These are phyloP conservation scores for Abelmoschus esculentus DNA, from an alignment of 345 rosid genomes.

Conservation along the genomic window DNA sequence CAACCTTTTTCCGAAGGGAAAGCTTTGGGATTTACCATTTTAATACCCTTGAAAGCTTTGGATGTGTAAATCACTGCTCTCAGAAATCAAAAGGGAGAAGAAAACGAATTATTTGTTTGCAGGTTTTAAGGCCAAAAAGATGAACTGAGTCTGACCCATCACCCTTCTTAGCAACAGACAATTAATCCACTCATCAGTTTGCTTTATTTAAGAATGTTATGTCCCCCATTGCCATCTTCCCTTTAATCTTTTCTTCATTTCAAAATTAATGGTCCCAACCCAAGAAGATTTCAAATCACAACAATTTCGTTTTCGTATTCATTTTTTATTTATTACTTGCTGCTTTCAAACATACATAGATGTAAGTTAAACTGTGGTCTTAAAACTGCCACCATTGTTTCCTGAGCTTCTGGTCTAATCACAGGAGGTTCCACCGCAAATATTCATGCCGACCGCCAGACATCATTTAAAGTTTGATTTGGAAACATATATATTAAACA, in stretches of 20 bases:
- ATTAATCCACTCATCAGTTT: background rate
- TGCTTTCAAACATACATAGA: background rate
- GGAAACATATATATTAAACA: background rate
- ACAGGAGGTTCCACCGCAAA: conserved; percentile 8
- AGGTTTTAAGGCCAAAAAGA: background rate
- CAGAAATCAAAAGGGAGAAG: background rate
- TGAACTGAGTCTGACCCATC: background rate
- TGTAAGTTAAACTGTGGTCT: background rate
- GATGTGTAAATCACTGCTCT: background rate
- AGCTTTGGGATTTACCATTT: too few species aligned
- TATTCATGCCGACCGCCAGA: conserved; percentile 2
- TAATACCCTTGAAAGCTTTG: background rate
- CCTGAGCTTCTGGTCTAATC: conserved; percentile 2
- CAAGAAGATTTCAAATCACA: background rate
- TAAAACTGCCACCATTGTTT: conserved; percentile 10
- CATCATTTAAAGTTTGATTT: conserved; percentile 10
- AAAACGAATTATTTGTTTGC: background rate
- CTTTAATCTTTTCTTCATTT: background rate
- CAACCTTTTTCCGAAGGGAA: background rate
- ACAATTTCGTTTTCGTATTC: background rate
- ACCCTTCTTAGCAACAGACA: background rate
- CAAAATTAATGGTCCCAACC: background rate
- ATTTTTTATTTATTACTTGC: background rate
- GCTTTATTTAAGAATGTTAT: conserved; percentile 5
- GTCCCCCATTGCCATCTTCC: background rate